Evolutionary conservation across 148 eudicot genomes (phyloP).

Genomic region (Diospyros kaki): DNA sequence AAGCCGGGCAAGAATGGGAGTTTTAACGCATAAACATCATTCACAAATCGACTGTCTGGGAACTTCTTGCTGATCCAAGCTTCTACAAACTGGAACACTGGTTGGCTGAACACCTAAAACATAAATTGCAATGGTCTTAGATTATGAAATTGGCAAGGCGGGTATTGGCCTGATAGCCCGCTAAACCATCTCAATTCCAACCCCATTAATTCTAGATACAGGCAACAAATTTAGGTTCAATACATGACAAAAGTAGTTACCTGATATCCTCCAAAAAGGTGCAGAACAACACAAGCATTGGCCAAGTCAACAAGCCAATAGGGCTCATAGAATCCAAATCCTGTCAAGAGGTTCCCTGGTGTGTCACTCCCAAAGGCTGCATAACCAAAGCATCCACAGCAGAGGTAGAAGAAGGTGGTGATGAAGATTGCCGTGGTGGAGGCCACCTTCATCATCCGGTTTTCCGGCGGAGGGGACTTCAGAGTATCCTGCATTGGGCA

Average conservation of each 20-base stretch:
- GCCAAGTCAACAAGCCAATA: slow-evolving; percentile 69
- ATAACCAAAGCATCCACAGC: slow-evolving; percentile 70
- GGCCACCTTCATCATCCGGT: slow-evolving; percentile 60
- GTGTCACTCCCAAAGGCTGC: slow-evolving; percentile 71
- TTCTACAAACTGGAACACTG: slow-evolving; percentile 51
- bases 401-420: slow-evolving; percentile 60
- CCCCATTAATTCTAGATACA: no score
- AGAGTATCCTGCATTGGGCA: slow-evolving; percentile 37
- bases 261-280: slow-evolving; percentile 77
- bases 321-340: slow-evolving; percentile 64
- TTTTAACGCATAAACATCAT: slow-evolving; percentile 22
- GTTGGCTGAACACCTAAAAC: slow-evolving; percentile 45
- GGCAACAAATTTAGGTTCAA: no score
- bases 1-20: slow-evolving; percentile 38
- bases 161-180: no score
- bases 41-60: slow-evolving; percentile 37
- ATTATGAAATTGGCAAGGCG: no score
- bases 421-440: slow-evolving; percentile 35
- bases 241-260: slow-evolving; percentile 20
- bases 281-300: slow-evolving; percentile 61
- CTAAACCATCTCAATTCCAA: no score
- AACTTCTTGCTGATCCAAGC: slow-evolving; percentile 30
- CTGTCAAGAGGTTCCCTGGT: slow-evolving; percentile 68
- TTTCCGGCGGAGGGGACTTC: slow-evolving; percentile 57
- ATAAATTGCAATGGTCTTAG: background rate